These are phyloP conservation scores for Phoenix dactylifera DNA, from an alignment of 176 grass and related monocot genomes.

Conservation along the genomic window DNA sequence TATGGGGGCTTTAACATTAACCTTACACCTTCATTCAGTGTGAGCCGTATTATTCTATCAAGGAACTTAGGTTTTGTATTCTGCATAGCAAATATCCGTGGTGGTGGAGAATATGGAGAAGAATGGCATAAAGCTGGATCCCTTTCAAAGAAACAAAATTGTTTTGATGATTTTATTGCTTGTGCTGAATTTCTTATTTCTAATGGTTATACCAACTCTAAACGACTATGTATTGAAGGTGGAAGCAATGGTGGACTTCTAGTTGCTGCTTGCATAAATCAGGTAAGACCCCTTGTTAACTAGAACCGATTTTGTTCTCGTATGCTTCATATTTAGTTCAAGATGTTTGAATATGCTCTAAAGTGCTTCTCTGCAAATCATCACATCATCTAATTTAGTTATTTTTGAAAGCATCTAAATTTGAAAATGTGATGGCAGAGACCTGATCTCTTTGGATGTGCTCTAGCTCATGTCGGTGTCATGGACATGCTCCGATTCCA, in stretches of 20 bases:
- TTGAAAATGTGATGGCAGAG: constrained; percentile 28
- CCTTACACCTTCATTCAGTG: constrained; percentile 69
- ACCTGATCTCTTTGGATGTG: constrained; percentile 93
- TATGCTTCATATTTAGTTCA: neutral
- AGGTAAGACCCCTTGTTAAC: constrained; percentile 27
- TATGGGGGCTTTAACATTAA: constrained; percentile 90
- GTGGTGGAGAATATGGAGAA: constrained; percentile 96
- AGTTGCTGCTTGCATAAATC: constrained; percentile 88
- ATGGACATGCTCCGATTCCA: constrained; percentile 99
- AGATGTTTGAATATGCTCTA: too few species aligned
- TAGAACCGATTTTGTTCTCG: neutral
- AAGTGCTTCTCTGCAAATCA: too few species aligned
- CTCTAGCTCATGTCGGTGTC: constrained; percentile 89
- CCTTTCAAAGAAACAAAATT: constrained; percentile 82
- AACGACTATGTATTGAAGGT: constrained; percentile 78
- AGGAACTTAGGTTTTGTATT: constrained; percentile 59
- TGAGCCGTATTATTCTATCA: constrained; percentile 57
- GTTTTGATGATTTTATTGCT: constrained; percentile 89
- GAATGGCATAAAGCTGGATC: constrained; percentile 97
- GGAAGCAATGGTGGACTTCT: constrained; percentile 95
- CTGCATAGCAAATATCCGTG: constrained; percentile 86
- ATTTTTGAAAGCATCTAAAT: too few species aligned
- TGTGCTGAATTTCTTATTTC: constrained; percentile 70
- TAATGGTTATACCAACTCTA: constrained; percentile 53
- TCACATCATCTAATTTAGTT: too few species aligned